These are phyloP conservation scores for Alternaria brassicae DNA, from an alignment of 2,329 filamentous ascomycete species.

Conservation along the genomic window DNA sequence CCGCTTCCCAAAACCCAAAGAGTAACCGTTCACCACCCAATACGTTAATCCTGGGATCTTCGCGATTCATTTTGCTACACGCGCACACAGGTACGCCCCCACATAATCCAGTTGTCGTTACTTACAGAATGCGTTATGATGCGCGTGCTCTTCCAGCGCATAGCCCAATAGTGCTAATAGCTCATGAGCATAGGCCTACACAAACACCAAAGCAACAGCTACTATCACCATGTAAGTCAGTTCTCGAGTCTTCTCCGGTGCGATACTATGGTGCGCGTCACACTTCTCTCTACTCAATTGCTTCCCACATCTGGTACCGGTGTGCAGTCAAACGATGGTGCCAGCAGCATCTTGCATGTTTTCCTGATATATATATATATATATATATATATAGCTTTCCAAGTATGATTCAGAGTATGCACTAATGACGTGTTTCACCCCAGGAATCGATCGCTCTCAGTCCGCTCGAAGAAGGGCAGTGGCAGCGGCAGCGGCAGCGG, in stretches of 20 bases:
- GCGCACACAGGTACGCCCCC: constrained; percentile 18
- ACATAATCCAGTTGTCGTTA: neutral
- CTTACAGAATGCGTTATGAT: constrained; percentile 9
- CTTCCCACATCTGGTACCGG: neutral
- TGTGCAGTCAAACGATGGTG: neutral
- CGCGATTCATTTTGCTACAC: neutral
- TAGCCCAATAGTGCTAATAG: constrained; percentile 31
- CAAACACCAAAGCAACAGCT: constrained; percentile 16
- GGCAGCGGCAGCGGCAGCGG: constrained; percentile 46
- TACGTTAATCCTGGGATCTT: constrained; percentile 12
- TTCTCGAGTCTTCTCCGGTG: constrained; percentile 27
- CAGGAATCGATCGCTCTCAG: constrained; percentile 77
- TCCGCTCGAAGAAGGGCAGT: constrained; percentile 68
- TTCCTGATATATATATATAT: neutral
- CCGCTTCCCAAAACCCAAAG: constrained; percentile 25
- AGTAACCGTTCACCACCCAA: constrained; percentile 23
- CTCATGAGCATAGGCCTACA: constrained; percentile 21
- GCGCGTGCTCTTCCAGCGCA: constrained; percentile 18
- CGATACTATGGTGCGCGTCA: neutral
- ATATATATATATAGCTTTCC: too few species aligned
- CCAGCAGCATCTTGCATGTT: neutral
- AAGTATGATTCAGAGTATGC: neutral
- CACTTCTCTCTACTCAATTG: neutral
- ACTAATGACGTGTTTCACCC: constrained; percentile 40
- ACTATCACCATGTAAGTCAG: constrained; percentile 43